Base-by-base conservation (phyloP, 805 yeast genomes). In the Metschnikowia gelsemii region DNA sequence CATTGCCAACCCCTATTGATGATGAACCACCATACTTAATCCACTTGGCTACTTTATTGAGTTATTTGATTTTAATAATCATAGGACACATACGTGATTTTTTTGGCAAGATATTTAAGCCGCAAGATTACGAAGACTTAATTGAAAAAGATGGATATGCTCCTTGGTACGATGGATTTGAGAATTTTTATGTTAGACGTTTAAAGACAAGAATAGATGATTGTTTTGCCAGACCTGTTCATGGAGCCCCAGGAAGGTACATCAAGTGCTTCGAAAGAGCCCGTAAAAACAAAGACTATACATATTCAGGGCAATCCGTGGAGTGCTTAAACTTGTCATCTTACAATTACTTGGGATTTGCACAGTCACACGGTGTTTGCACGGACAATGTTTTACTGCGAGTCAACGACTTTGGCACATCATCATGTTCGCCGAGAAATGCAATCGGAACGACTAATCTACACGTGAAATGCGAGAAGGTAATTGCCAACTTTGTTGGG, bases 161-260 rank as follows among this genome's bases (percentile, higher is more conserved):
- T 24, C 98, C 99, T 21, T 85, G 96, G 84, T 86, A 84, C 55
- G 85, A 93, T 19, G 91, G 89, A 34, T 89, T 91, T 61, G 99
- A 93, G 64, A 80, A 87, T 49, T 95, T 93, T 62, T 93, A 90
- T 63, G 84, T 90, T 31, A 83, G 99, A 56, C 82, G 98, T 56
- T 76, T 93, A 73, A 90, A 93, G 62, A 78, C 76, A 53, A 84
- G 96, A 64, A 78, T 93, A 45, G 96, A 87, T 61, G 98, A 91
- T 66, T 88, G 96, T 64, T 93, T 93, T 63, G 87, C 95, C 2
- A 80, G 96, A 61, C 96, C 96, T 31, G 87, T 95, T n/a, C 84
- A 86, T 45, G 98, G 97, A 38, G 98, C 91, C 16, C 98, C 99
- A 1, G 99, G 99, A 20, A 80, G 99, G 62, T 83, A 73, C 57